Percentiles rank a stretch among this genome's conserved stretches.
phyloP scores from a whole-genome alignment of 2,329 filamentous ascomycete species.

The Microcyclospora pomicola region DNA sequence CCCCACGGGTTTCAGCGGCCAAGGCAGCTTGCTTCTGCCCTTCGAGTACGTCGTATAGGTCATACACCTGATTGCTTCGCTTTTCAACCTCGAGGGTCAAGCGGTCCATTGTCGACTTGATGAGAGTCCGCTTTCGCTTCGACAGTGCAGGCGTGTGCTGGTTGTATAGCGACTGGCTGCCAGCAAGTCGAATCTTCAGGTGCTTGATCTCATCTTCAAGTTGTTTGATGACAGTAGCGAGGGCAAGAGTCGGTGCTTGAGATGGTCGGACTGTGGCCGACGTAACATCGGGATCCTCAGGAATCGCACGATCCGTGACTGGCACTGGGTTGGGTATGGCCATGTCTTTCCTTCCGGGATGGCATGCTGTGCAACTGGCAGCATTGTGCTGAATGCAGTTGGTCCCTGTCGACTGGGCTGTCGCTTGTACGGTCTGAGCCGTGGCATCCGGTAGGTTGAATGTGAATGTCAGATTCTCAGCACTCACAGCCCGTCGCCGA shows the following conservation, averaged over 20 bases:
- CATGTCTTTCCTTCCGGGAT: constrained; percentile 20
- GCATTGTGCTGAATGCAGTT: constrained; percentile 27
- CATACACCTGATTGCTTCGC: constrained; percentile 69
- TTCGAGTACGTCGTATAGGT: constrained; percentile 70
- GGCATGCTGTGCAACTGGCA: constrained; percentile 43
- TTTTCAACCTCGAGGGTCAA: constrained; percentile 52
- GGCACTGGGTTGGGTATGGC: constrained; percentile 29
- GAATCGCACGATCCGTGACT: constrained; percentile 21
- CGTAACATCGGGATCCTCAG: constrained; percentile 31
- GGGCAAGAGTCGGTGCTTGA: constrained; percentile 55
- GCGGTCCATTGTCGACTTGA: constrained; percentile 48
- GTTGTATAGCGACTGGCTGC: constrained; percentile 49
- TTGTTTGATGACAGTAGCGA: constrained; percentile 71
- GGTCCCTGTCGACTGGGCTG: constrained; percentile 3
- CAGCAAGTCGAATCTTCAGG: constrained; percentile 53
- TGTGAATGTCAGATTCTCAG: constrained; percentile 43
- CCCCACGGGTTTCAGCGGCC: constrained; percentile 48
- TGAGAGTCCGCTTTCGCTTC: constrained; percentile 47
- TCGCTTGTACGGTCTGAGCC: constrained; percentile 21
- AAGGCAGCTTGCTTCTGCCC: constrained; percentile 56
- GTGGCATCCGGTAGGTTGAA: constrained; percentile 53
- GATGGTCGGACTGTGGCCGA: constrained; percentile 47
- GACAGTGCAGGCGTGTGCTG: constrained; percentile 52
- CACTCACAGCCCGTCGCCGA: constrained; percentile 32
- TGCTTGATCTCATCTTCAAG: constrained; percentile 69